Conservation (phyloP, 768 basidiomycete species). For the Leccinum subtestaceum region DNA sequence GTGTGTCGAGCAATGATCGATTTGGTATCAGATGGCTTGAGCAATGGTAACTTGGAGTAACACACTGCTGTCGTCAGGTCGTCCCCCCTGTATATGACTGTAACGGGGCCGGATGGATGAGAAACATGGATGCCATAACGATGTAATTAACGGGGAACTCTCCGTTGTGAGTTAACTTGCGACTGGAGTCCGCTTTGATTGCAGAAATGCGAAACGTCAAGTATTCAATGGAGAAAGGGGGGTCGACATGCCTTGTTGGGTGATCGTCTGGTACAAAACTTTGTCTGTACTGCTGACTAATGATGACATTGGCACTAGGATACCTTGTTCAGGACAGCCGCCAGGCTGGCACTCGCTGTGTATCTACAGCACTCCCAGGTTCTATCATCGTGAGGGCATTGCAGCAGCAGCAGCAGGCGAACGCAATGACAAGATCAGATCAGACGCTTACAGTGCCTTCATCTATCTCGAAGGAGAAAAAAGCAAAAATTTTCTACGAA, state of each 20-base stretch:
- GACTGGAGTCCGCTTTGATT: conserved; percentile 9
- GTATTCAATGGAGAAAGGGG: conserved; percentile 6
- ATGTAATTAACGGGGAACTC: conserved; percentile 30
- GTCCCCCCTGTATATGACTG: conserved; percentile 34
- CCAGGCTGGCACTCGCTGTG: not conserved
- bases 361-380: conserved; percentile 11
- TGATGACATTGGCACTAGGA: not conserved
- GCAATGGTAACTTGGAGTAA: conserved; percentile 10
- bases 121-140: conserved; percentile 28
- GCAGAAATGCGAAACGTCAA: conserved; percentile 8
- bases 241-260: conserved; percentile 19
- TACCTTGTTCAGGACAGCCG: not conserved
- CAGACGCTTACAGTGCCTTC: conserved; percentile 20
- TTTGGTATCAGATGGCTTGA: conserved; percentile 19
- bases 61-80: conserved; percentile 26
- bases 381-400: conserved; percentile 17
- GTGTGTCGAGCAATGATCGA: conserved; percentile 15
- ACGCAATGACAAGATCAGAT: conserved; percentile 29
- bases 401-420: conserved; percentile 1
- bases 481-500: conserved; percentile 29
- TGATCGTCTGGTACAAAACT: conserved; percentile 19
- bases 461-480: conserved; percentile 27
- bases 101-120: conserved; percentile 27
- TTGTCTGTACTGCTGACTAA: conserved; percentile 22
- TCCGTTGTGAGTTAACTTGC: conserved; percentile 8